Evolutionary conservation across 768 basidiomycete species (phyloP).

Genomic region (Podaxis pistillaris): DNA sequence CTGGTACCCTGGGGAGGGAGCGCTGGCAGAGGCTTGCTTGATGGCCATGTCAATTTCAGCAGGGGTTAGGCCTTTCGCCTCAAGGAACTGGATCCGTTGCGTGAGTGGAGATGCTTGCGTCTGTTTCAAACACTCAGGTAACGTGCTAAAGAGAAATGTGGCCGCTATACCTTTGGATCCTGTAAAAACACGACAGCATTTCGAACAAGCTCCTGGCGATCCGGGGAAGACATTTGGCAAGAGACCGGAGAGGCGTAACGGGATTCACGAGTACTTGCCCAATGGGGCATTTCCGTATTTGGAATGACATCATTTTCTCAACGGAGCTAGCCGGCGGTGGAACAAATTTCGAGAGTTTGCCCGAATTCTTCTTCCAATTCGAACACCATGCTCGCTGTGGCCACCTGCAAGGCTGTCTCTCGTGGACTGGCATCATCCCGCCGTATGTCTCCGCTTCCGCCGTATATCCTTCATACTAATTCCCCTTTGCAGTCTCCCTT

Average conservation of each 20-base stretch:
- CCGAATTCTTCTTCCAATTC: constrained; percentile 19
- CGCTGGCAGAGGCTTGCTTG: constrained; percentile 48
- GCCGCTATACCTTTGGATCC: constrained; percentile 67
- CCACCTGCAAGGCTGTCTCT: constrained; percentile 47
- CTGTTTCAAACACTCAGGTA: constrained; percentile 34
- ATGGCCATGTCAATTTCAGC: constrained; percentile 87
- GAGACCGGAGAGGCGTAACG: constrained; percentile 14
- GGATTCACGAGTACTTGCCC: constrained; percentile 19
- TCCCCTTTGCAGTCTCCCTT: constrained; percentile 28
- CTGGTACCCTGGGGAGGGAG: constrained; percentile 21
- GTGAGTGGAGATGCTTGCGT: constrained; percentile 74
- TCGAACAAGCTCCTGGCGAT: constrained; percentile 71
- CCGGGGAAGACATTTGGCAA: constrained; percentile 43
- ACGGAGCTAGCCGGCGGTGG: constrained; percentile 23
- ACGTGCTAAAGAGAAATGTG: neutral
- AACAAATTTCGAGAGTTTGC: constrained; percentile 24
- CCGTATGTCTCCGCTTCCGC: constrained; percentile 30
- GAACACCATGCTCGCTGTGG: constrained; percentile 49
- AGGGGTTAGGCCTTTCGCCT: constrained; percentile 85
- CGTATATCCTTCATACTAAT: neutral
- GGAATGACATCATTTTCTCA: neutral
- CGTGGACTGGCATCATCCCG: constrained; percentile 45
- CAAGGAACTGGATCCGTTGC: constrained; percentile 91
- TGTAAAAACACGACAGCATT: constrained; percentile 83
- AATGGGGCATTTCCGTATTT: constrained; percentile 20